phyloP scores from a whole-genome alignment of 108 stramenopile species.

The Pelagomonas calceolata region DNA sequence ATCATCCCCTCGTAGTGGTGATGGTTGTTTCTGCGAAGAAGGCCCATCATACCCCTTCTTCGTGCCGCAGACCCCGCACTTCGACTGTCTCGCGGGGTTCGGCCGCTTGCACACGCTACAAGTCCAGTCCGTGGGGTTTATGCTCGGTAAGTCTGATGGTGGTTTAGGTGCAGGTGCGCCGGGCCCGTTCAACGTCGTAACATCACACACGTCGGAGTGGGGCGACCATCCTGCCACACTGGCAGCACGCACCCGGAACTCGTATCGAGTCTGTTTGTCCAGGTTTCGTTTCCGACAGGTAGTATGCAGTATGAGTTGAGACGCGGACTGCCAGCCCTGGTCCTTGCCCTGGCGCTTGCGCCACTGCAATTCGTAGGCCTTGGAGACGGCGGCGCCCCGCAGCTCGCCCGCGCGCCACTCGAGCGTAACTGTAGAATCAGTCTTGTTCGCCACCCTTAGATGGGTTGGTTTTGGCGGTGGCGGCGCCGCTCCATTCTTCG shows the following conservation, averaged over 20 bases:
- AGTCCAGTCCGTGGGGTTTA: slow-evolving; percentile 11
- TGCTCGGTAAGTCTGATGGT: too few relatives aligned
- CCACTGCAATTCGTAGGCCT: slow-evolving; percentile 34
- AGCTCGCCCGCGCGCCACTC: slow-evolving; percentile 12
- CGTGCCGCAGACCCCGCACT: slow-evolving; percentile 30
- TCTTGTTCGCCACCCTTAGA: slow-evolving; percentile 4
- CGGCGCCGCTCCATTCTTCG: too few relatives aligned
- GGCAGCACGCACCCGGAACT: slow-evolving; percentile 30
- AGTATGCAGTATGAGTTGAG: slow-evolving; percentile 18
- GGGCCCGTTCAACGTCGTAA: slow-evolving; percentile 15
- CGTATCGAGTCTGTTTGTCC: slow-evolving; percentile 15
- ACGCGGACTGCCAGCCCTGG: slow-evolving; percentile 19
- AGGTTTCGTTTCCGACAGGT: slow-evolving; percentile 29
- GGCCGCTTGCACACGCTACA: slow-evolving; percentile 29
- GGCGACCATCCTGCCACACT: slow-evolving; percentile 28
- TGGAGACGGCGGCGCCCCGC: background rate
- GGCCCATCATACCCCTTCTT: slow-evolving; percentile 11
- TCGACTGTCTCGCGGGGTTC: slow-evolving; percentile 6
- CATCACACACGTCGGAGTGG: slow-evolving; percentile 20
- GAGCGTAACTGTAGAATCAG: slow-evolving; percentile 21
- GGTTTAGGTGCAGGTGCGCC: background rate
- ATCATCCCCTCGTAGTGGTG: too few relatives aligned
- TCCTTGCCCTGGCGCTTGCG: slow-evolving; percentile 13
- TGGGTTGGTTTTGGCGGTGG: background rate
- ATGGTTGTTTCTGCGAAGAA: background rate